Evolutionary conservation across 768 basidiomycete genomes (phyloP).

Genomic region (Hygrophoropsis aurantiaca): DNA sequence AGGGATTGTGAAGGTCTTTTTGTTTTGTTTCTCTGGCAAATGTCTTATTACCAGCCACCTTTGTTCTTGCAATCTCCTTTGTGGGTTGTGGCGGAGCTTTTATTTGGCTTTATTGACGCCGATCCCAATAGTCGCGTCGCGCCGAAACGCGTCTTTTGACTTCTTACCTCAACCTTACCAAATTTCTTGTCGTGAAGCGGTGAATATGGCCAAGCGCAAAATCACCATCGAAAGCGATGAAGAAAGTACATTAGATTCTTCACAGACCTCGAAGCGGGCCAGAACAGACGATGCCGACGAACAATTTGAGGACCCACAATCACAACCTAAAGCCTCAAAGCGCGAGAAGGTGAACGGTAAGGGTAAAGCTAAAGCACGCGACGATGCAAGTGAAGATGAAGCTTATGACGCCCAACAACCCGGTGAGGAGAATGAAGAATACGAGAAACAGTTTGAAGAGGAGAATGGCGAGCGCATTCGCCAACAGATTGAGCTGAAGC

Average conservation of each 20-base stretch:
- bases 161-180: constrained; percentile 5
- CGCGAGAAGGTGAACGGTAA: constrained; percentile 33
- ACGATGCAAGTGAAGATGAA: constrained; percentile 27
- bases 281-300: constrained; percentile 42
- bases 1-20: no score
- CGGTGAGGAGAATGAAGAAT: constrained; percentile 44
- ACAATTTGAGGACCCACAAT: constrained; percentile 18
- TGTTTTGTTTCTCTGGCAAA: no score
- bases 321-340: constrained; percentile 7
- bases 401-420: constrained; percentile 33
- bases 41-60: no score
- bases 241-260: constrained; percentile 24
- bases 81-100: no score
- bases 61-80: no score
- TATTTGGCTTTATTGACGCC: constrained; percentile 24
- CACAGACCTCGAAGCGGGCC: constrained; percentile 44
- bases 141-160: constrained; percentile 11
- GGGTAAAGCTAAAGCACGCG: constrained; percentile 29
- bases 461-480: constrained; percentile 58
- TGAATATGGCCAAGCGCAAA: constrained; percentile 57
- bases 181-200: background rate
- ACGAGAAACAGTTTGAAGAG: constrained; percentile 68
- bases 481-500: constrained; percentile 47
- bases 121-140: constrained; percentile 25
- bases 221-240: constrained; percentile 44